phyloP scores from a whole-genome alignment of 148 eudicot genomes.

The Cornus controversa region DNA sequence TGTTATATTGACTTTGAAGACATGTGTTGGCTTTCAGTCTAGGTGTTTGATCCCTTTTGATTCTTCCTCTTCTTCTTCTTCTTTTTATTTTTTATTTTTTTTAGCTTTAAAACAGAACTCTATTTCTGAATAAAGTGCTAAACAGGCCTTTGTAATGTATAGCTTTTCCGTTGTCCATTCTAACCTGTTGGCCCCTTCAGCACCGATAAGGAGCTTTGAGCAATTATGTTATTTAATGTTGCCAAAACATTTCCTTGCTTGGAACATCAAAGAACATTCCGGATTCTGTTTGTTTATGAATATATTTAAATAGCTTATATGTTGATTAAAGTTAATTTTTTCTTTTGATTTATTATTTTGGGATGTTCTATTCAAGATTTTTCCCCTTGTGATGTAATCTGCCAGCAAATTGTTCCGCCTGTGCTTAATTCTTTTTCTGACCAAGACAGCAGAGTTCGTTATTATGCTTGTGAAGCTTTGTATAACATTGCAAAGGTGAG shows the following conservation, averaged over 20 bases:
- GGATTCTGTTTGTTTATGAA: not conserved
- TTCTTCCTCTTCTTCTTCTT: too few species aligned
- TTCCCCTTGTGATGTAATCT: slow-evolving; percentile 19
- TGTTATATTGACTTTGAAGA: not conserved
- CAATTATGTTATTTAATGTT: not conserved
- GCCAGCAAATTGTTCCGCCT: slow-evolving; percentile 94
- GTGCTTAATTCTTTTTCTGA: slow-evolving; percentile 84
- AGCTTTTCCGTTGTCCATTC: not conserved
- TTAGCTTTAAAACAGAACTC: too few species aligned
- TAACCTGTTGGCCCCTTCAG: not conserved
- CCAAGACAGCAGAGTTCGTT: slow-evolving; percentile 97
- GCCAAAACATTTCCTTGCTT: not conserved
- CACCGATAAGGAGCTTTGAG: not conserved
- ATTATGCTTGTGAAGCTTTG: slow-evolving; percentile 98
- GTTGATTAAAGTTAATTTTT: not conserved
- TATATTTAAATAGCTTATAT: not conserved
- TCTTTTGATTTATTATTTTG: not conserved
- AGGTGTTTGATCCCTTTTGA: not conserved
- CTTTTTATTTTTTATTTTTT: too few species aligned
- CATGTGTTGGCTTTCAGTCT: not conserved
- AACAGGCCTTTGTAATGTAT: not conserved
- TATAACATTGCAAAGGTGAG: slow-evolving; percentile 97
- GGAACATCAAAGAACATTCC: not conserved
- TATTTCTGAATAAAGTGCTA: too few species aligned
- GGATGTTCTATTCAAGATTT: slow-evolving; percentile 7